Base-by-base conservation (phyloP, 352 stramenopile species). In the Globisporangium paroecandrum region DNA sequence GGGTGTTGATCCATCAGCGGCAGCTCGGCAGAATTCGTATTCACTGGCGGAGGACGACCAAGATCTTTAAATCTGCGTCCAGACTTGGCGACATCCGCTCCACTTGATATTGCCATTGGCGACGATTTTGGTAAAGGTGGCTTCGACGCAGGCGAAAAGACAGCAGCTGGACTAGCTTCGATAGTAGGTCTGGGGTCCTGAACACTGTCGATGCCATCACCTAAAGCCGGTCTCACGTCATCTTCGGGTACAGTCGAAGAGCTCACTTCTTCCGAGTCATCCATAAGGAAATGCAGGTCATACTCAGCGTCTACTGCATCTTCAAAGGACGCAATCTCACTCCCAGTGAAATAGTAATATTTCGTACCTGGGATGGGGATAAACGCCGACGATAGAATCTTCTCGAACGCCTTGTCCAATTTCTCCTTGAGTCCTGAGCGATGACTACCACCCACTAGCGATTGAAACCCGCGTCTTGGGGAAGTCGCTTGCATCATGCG, bases 321-420 rank as follows among this genome's bases (percentile, higher is more conserved):
- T 20, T 94, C 83, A 38, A 89, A 77, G 4, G 74, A 65, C 27
- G 76, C 69, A 47, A 79, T 78, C 56, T 91, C 84, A 61, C 70
- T 91, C 8, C 87, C 86, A 1, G 79, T 83, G 57, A 93, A 96
- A 57, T 92, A 92, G 57, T 90, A 96, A 51, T 93, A 96, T 64
- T 93, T 90, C 3, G 85, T 94, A 8, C 82, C 83, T 49, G 75
- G 69, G 36, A 96, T 93, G 24, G 77, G 70, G 7, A 82, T 68
- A 53, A 96, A 93, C 27, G 81, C 58, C 12, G 62, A 77, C 56
- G 78, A 74, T 1, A 95, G 53, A 22, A 96, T 92, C 27, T 46
- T 70, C 64, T 93, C 83, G 34, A 96, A 79, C 4, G 87, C 90
- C 32, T 89, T 86, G 15, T 89, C 86, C 63, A 96, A 60, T 32